phyloP scores from a whole-genome alignment of 345 rosid genomes.

The Psidium guajava region DNA sequence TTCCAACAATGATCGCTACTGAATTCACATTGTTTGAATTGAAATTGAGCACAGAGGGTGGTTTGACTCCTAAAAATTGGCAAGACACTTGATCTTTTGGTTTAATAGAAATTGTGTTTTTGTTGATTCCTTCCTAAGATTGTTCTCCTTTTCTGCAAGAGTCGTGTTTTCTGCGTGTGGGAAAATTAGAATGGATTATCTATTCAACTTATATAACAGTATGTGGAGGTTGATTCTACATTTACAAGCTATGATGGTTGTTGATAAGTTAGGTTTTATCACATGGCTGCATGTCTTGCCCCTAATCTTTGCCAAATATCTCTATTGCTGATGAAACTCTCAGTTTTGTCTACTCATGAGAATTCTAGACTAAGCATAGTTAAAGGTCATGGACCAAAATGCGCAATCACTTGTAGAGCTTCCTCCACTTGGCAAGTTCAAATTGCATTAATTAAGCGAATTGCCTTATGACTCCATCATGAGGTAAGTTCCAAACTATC shows the following conservation, averaged over 20 bases:
- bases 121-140: not conserved
- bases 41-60: not conserved
- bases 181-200: not conserved
- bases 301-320: not conserved
- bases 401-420: not conserved
- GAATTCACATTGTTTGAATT: not conserved
- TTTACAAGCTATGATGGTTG: not conserved
- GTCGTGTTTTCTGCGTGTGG: not conserved
- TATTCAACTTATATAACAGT: not conserved
- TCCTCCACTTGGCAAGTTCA: not conserved
- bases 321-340: not conserved
- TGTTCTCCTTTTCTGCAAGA: not conserved
- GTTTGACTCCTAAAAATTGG: not conserved
- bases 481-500: not conserved
- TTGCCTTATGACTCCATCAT: not conserved
- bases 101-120: not conserved
- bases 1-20: not conserved
- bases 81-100: not conserved
- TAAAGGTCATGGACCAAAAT: not conserved
- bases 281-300: not conserved
- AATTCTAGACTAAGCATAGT: not conserved
- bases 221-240: not conserved
- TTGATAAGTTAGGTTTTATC: not conserved
- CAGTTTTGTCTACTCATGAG: not conserved
- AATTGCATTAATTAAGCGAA: not conserved